phyloP scores from a whole-genome alignment of 768 basidiomycete species.

The Suillus decipiens region DNA sequence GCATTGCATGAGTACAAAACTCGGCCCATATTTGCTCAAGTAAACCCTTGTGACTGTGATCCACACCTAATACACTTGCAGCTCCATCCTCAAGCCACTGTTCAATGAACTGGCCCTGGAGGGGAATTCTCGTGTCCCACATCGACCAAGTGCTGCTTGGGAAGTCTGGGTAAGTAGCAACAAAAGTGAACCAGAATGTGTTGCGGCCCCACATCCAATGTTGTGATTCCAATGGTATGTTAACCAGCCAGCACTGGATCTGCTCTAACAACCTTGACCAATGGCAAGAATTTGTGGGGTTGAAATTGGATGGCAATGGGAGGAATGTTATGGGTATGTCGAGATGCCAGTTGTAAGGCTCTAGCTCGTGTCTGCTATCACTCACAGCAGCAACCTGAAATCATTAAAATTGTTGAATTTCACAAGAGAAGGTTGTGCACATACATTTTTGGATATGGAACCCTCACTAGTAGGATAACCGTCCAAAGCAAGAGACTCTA shows the following conservation, averaged over 20 bases:
- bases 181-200: constrained; percentile 13
- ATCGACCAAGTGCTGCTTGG: constrained; percentile 6
- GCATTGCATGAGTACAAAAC: constrained; percentile 5
- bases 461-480: neutral
- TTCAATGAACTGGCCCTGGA: constrained; percentile 11
- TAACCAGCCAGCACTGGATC: constrained; percentile 12
- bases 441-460: neutral
- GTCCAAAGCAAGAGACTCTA: constrained; percentile 2
- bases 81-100: constrained; percentile 3
- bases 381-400: neutral
- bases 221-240: neutral
- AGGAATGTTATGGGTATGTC: constrained; percentile 6
- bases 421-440: neutral
- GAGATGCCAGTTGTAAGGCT: neutral
- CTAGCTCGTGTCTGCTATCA: neutral
- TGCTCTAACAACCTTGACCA: constrained; percentile 2
- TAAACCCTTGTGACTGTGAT: neutral
- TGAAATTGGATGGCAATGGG: constrained; percentile 3
- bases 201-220: constrained; percentile 10
- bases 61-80: neutral
- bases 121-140: constrained; percentile 13
- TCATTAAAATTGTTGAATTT: neutral
- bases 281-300: neutral
- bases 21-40: constrained; percentile 4
- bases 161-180: constrained; percentile 12